Evolutionary conservation across 1,284 basidiomycete species (phyloP), one percentile per base, ranked within the genome.

Genomic region (Gomphus sp.): DNA sequence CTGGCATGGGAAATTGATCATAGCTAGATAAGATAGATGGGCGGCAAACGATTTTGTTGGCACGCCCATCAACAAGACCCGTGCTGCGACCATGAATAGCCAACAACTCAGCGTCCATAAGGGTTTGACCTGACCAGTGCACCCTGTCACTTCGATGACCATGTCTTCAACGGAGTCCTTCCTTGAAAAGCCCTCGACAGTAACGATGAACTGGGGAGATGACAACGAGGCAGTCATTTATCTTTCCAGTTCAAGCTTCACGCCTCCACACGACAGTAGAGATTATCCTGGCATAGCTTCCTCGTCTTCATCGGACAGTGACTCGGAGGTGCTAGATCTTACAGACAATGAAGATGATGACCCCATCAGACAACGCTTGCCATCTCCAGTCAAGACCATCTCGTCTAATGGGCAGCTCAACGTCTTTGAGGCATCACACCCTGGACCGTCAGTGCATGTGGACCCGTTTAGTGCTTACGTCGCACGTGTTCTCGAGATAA

Each of bases 401-500:
- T 25, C 44, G 36, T 43, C 37, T 25, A 12, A 44, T 43, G n/a
- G 22, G 10, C 39, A 44, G 34, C 22, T 43, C 22, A 43, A 8
- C 31, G 2, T 55, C 28, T 39, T 39, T 10, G 28, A 28, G 7
- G 33, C 37, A 11, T 33, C 52, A 25, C 28, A 4, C 4, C 28
- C 28, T 28, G 41, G 41, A 6, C 25, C 56, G 16, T 58, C 56
- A 18, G 48, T 41, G 31, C 11, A 3, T 31, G 6, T 22, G 39
- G 34, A 50, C 50, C 22, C 44, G 50, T 55, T 45, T 61, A n/a
- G 12, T 18, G 37, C 48, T 12, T 58, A 25, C 48, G 34, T n/a
- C 9, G 75, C 77, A 7, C 79, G 75, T 52, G 74, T 88, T 39
- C 71, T 86, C 45, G 85, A 87, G 65, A 77, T 89, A 41, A 69